Base-by-base conservation (phyloP, 1,284 basidiomycete genomes). In the Polyporus tsugae region DNA sequence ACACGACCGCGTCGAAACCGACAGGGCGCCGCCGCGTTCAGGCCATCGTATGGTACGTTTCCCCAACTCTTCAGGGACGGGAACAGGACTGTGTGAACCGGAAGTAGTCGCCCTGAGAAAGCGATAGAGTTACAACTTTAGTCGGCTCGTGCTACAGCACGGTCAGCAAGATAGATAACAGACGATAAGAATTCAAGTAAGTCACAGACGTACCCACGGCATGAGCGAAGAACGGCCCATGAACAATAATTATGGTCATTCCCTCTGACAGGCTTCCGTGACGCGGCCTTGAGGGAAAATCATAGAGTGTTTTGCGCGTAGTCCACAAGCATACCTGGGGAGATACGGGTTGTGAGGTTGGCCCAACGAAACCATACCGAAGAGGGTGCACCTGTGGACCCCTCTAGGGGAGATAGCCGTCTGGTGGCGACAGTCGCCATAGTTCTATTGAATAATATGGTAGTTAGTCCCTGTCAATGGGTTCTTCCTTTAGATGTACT, bases 81-180 rank as follows among this genome's bases (percentile, higher is more conserved):
- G 46, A 25, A 42, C n/a, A n/a, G 19, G 46, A 15, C 25, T 63
- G 66, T 72, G 71, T 63, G 71, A 72, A 65, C 60, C 66, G 66
- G 60, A 6, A n/a, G 29, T 42, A 33, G 55, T 58, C 13, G 4
- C 22, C 68, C 66, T 72, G 71, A 67, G 71, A 72, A 72, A 33
- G 35, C 35, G 29, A 46, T 53, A 59, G 33, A 55, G 22, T 22
- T 42, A 22, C 64, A 60, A 66, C 59, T 58, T 64, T 66, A 44
- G 70, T 57, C 38, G 58, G 39, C 61, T 61, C 42, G 62, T 67
- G 39, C 39, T 36, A 39, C 29, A 36, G 52, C 33, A n/a, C 6
- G 13, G 22, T 53, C 19, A 9, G 19, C 25, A 33, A 52, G 62
- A 67, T 65, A 52, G 62, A 67, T 65, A 65, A 29, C 33, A 19